Base-by-base conservation (phyloP, 2,329 filamentous ascomycete genomes). In the Penicillium hesseltinei region DNA sequence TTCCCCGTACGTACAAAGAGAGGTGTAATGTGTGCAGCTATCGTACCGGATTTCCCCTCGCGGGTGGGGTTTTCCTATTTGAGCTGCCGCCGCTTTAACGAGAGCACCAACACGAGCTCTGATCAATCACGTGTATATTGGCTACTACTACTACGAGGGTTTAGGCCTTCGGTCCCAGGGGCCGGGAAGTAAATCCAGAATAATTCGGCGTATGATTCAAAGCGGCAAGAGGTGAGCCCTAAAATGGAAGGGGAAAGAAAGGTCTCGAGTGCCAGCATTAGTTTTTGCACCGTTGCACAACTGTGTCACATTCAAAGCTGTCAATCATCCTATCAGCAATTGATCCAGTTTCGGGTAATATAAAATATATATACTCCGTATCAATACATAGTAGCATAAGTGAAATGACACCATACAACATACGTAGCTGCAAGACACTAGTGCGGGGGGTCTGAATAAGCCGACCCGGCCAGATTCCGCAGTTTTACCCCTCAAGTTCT, bases 401-500 rank as follows among this genome's bases (percentile, higher is more conserved):
- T 43, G 3, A 46, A 35, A 21, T 43, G 40, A 44, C 38, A 55
- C 45, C 36, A 19, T 43, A n/a, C n/a, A n/a, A n/a, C n/a, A n/a
- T n/a, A n/a, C n/a, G n/a, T n/a, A 35, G 17, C n/a, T 19, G 23
- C 13, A 38, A 15, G n/a, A 8, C 38, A 44, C 25, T 17, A 17
- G 47, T 66, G 63, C 64, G 63, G 64, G 64, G 64, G 62, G 36
- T 21, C 51, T 66, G 58, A 64, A 63, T 64, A 64, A 66, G 64
- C 63, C 57, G 60, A 55, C 60, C 54, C 54, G 62, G 49, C 61
- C 52, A 62, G 62, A 64, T 59, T 57, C 51, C 50, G 21, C 35
- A n/a, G 39, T 27, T 55, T 31, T 36, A 59, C 50, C 44, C 51
- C 43, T 54, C 62, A n/a, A 27, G 21, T n/a, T 44, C 42, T 44